Evolutionary conservation across 495 filamentous ascomycete genomes (phyloP).

Genomic region (Lasiosphaeris hirsuta): DNA sequence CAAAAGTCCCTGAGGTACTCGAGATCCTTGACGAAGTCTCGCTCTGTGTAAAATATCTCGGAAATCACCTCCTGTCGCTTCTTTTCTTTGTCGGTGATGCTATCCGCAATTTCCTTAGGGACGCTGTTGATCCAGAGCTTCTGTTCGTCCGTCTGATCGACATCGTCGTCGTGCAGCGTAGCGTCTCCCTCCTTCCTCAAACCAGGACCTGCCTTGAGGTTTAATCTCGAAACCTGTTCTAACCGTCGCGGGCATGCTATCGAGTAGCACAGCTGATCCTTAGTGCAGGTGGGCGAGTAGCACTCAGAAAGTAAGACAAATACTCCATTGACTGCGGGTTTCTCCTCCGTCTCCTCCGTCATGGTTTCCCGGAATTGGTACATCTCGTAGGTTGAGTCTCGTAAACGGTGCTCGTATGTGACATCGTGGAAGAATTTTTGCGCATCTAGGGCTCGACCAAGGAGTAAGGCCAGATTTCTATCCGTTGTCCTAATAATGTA

Average conservation of each 20-base stretch:
- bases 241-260: slow-evolving; percentile 94
- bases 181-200: slow-evolving; percentile 78
- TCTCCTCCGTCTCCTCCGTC: slow-evolving; percentile 74
- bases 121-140: slow-evolving; percentile 99
- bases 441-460: slow-evolving; percentile 93
- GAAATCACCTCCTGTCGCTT: slow-evolving; percentile 98
- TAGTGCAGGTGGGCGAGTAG: slow-evolving; percentile 95
- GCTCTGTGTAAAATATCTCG: slow-evolving; percentile 97
- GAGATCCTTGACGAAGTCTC: slow-evolving; percentile 98
- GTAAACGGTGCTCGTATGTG: slow-evolving; percentile 91
- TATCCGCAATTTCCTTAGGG: slow-evolving; percentile 88
- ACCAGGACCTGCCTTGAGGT: slow-evolving; percentile 85
- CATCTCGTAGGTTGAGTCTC: slow-evolving; percentile 85
- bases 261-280: slow-evolving; percentile 93
- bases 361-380: slow-evolving; percentile 96
- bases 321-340: slow-evolving; percentile 83
- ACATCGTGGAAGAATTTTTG: slow-evolving; percentile 99
- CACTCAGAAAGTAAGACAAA: slow-evolving; percentile 96
- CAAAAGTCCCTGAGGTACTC: slow-evolving; percentile 98
- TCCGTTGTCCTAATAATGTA: slow-evolving; percentile 97
- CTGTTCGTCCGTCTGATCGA: slow-evolving; percentile 87
- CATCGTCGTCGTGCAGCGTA: slow-evolving; percentile 73
- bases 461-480: slow-evolving; percentile 85
- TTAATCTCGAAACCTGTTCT: slow-evolving; percentile 91
- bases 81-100: slow-evolving; percentile 84